Evolutionary conservation across 2,329 filamentous ascomycete species (phyloP).

Genomic region (Ophiostoma ulmi): DNA sequence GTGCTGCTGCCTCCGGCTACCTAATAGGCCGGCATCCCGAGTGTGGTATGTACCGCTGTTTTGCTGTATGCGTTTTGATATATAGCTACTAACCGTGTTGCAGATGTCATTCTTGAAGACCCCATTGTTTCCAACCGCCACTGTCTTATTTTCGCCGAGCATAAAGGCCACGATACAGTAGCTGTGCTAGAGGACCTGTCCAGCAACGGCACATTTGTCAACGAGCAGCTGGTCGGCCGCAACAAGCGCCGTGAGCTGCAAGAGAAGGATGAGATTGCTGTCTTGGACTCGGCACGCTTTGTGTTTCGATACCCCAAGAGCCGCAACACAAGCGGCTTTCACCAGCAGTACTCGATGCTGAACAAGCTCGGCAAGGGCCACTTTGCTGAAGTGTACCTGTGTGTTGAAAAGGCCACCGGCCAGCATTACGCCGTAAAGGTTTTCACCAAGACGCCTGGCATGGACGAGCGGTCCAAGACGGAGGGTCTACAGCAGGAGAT

Average conservation of each 20-base stretch:
- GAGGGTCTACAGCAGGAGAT: conserved; percentile 93
- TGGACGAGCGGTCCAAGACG: conserved; percentile 75
- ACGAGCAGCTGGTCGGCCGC: conserved; percentile 81
- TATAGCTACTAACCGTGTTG: not conserved
- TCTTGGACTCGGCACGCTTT: conserved; percentile 79
- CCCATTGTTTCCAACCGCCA: conserved; percentile 84
- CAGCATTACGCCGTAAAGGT: conserved; percentile 87
- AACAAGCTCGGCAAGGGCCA: conserved; percentile 90
- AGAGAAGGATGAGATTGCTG: conserved; percentile 84
- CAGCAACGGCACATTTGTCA: conserved; percentile 93
- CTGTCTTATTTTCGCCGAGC: conserved; percentile 44
- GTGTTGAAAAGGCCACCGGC: conserved; percentile 78
- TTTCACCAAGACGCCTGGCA: conserved; percentile 79
- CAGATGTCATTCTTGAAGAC: conserved; percentile 68
- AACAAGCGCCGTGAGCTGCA: conserved; percentile 86
- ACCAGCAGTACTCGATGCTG: conserved; percentile 77
- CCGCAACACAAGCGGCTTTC: conserved; percentile 69
- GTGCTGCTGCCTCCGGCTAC: conserved; percentile 63
- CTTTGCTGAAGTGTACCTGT: conserved; percentile 89
- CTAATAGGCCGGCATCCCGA: conserved; percentile 89
- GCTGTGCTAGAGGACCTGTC: conserved; percentile 90
- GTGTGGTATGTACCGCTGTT: conserved; percentile 61
- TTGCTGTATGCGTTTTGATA: not conserved
- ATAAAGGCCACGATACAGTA: conserved; percentile 43
- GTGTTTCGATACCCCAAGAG: conserved; percentile 84